Evolutionary conservation across 2,329 filamentous ascomycete species (phyloP).

Genomic region (Neopestalotiopsis clavispora): DNA sequence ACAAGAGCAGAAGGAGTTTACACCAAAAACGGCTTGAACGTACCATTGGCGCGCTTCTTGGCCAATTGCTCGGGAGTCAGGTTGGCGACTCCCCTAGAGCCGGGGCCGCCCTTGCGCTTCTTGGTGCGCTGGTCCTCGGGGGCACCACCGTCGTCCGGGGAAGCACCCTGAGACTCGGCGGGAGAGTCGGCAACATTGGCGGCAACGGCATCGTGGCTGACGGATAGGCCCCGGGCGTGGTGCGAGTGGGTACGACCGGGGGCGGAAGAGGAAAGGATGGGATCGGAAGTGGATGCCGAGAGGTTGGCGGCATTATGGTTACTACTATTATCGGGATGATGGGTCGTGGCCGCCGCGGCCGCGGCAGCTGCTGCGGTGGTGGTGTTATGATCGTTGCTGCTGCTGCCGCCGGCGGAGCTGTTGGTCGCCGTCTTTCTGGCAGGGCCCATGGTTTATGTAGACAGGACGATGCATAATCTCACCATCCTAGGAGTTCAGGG

Average conservation of each 20-base stretch:
- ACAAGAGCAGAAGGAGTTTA: background rate
- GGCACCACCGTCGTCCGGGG: constrained; percentile 17
- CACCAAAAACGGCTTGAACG: background rate
- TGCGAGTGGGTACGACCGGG: constrained; percentile 26
- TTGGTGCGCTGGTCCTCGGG: constrained; percentile 40
- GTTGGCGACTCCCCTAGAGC: constrained; percentile 61
- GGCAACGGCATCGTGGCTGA: constrained; percentile 22
- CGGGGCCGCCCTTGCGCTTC: constrained; percentile 51
- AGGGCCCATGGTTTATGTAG: constrained; percentile 19
- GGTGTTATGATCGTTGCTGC: background rate
- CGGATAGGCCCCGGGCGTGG: constrained; percentile 25
- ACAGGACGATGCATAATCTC: constrained; percentile 12
- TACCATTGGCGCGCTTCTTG: constrained; percentile 67
- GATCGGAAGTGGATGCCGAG: constrained; percentile 14
- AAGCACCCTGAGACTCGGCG: constrained; percentile 28
- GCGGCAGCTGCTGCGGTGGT: constrained; percentile 5
- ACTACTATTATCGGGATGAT: constrained; percentile 5
- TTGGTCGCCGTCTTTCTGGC: constrained; percentile 22
- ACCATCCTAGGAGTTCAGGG: background rate
- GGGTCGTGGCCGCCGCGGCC: constrained; percentile 11
- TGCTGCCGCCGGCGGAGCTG: constrained; percentile 20
- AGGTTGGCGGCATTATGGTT: background rate
- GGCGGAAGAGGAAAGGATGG: constrained; percentile 14
- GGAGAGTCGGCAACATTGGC: constrained; percentile 26
- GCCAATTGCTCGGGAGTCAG: constrained; percentile 76